Conservation (phyloP, 169 alveolate species). For the Plasmodium ovale region DNA sequence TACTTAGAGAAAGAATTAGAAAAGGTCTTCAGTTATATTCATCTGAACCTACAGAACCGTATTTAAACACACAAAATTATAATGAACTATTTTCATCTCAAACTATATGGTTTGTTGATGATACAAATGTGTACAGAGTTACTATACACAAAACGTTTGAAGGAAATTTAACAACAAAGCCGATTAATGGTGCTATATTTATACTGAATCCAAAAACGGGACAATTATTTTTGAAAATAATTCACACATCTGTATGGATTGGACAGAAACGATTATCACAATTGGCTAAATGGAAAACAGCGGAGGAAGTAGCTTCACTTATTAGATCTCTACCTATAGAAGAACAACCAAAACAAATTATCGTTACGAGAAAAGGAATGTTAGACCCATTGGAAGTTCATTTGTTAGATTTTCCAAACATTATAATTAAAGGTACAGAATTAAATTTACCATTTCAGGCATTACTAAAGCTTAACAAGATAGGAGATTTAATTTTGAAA, state of each 20-base stretch:
- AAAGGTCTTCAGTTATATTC: constrained; percentile 99
- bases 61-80: constrained; percentile 97
- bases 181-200: constrained; percentile 99
- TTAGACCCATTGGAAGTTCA: constrained; percentile 99
- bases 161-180: constrained; percentile 99
- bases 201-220: constrained; percentile 99
- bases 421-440: constrained; percentile 99
- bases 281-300: constrained; percentile 99
- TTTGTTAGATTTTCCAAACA: constrained; percentile 99
- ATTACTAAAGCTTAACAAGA: constrained; percentile 97
- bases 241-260: constrained; percentile 99
- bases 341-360: constrained; percentile 99
- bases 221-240: constrained; percentile 98
- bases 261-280: constrained; percentile 99
- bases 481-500: constrained; percentile 99
- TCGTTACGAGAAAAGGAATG: constrained; percentile 99
- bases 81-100: constrained; percentile 99
- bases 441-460: constrained; percentile 99
- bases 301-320: constrained; percentile 99
- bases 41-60: constrained; percentile 99
- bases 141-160: constrained; percentile 99
- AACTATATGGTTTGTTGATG: constrained; percentile 99
- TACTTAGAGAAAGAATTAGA: constrained; percentile 99
- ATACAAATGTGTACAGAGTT: constrained; percentile 99
- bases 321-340: constrained; percentile 99